Base-by-base conservation (phyloP, 2,329 filamentous ascomycete genomes). In the Meredithiella fracta region DNA sequence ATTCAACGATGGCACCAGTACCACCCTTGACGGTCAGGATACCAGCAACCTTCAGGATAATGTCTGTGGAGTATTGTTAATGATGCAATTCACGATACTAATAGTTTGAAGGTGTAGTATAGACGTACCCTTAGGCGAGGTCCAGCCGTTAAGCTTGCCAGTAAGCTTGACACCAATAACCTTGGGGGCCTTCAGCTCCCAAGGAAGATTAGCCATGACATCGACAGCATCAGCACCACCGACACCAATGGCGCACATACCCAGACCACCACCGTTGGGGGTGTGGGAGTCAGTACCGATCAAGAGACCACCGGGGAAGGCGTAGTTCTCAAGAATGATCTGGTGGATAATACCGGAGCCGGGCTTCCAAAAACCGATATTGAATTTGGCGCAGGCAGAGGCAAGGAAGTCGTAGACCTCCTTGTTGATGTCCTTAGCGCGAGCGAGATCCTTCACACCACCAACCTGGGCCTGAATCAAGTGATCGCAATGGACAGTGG, bases 291-390 rank as follows among this genome's bases (percentile, higher is more conserved):
- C 91, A 64, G 91, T 97, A 70, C 92, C 92, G 68, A 97, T 97
- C 68, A 98, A 82, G 59, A 98, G 81, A 80, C 85, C 91, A 79
- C 92, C 92, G 62, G 92, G 92, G 84, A 97, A 97, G 70, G 90
- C 90, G 71, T 97, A 97, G 79, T 97, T 97, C 77, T 98, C 92
- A 59, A 97, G 81, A 61, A 97, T 73, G 67, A 97, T 97, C 78
- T 97, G 92, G 76, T 98, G 92, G 65, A 98, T 98, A 70, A 97
- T 98, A 79, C 92, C 92, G 69, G 91, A 96, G 65, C 92, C 92
- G 62, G 92, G 92, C 72, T 81, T 88, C 92, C 92, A 98, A 84
- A 97, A 97, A 77, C 92, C 92, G 70, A 97, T 97, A 79, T 97
- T 91, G 79, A 97, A 98, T 78, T 97, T 98, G 67, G 90, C 90